Evolutionary conservation across 176 grass and related monocot genomes (phyloP), one percentile per base, ranked within the genome.

Genomic region (Oryza coarctata): DNA sequence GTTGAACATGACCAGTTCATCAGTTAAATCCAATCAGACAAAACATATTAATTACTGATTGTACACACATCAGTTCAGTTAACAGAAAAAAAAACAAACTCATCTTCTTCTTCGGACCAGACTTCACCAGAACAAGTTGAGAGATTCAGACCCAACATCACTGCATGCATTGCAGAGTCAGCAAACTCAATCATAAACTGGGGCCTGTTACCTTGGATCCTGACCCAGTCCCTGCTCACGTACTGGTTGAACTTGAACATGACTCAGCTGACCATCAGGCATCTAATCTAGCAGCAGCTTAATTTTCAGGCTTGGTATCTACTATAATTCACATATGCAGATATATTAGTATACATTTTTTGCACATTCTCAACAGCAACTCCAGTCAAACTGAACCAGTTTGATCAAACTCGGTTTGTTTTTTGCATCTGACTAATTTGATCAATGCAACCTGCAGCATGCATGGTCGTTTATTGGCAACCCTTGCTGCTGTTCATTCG

Each of bases 321-420:
- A 36, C 35, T 36, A 33, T 33, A 33, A 3, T 71, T 58, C 52
- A 60, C 77, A 80, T 38, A 80, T 38, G 9, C 17, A 36, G 10
- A 35, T 23, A 69, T 32, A 18, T 17, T 14, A 41, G 28, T 15
- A 0, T 22, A 22, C 1, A n/a, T 9, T 30, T 2, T 81, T 22
- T 70, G 52, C 35, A n/a, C 28, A 61, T 44, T 61, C 61, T 60
- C 79, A 78, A 83, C 50, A 55, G 20, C 74, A 44, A 68, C 68
- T 89, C 50, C 63, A 14, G 82, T 65, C 87, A 85, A 89, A 89
- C 77, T 23, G 80, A 30, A 63, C 31, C 50, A 33, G 55, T 44
- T 55, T 17, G 35, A 14, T n/a, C n/a, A n/a, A 12, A 38, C 57
- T 2, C 1, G 36, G 13, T 9, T 52, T 34, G 74, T 70, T 73